phyloP scores from a whole-genome alignment of 257 asterid genomes.

The Mentha longifolia region DNA sequence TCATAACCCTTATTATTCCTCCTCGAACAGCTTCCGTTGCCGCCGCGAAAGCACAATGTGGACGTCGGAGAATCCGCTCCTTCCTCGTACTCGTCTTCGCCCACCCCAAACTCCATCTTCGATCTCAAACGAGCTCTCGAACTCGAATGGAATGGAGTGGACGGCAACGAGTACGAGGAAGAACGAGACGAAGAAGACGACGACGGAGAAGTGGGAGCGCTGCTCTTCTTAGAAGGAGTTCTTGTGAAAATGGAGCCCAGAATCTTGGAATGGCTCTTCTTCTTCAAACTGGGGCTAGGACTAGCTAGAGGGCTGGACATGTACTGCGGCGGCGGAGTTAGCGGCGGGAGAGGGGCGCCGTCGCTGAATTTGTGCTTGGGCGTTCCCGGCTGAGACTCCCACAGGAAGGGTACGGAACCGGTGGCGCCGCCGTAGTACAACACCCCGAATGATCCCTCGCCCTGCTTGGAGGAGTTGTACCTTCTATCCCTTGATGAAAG shows the following conservation, averaged over 20 bases:
- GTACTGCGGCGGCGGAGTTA: constrained; percentile 81
- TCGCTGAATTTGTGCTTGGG: constrained; percentile 57
- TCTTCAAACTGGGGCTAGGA: constrained; percentile 18
- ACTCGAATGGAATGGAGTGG: constrained; percentile 38
- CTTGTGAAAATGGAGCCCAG: constrained; percentile 40
- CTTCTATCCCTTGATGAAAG: constrained; percentile 45
- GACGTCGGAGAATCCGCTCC: constrained; percentile 40
- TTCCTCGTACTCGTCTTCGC: constrained; percentile 30
- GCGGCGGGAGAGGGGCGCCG: constrained; percentile 56
- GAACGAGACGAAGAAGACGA: constrained; percentile 38
- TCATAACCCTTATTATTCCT: constrained; percentile 28
- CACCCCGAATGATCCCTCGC: constrained; percentile 58
- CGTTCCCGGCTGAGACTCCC: constrained; percentile 91
- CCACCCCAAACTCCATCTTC: constrained; percentile 8
- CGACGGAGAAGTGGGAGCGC: constrained; percentile 26
- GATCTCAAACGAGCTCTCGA: constrained; percentile 36
- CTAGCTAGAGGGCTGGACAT: constrained; percentile 29
- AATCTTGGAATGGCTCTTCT: constrained; percentile 7
- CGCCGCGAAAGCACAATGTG: constrained; percentile 42
- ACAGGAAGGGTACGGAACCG: constrained; percentile 68
- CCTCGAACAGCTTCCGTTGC: constrained; percentile 24
- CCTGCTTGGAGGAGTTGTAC: constrained; percentile 38
- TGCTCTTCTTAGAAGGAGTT: constrained; percentile 33
- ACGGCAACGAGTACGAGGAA: constrained; percentile 46
- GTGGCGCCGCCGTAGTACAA: constrained; percentile 67